Conservation (phyloP, 345 rosid genomes). For the Murraya koenigii region DNA sequence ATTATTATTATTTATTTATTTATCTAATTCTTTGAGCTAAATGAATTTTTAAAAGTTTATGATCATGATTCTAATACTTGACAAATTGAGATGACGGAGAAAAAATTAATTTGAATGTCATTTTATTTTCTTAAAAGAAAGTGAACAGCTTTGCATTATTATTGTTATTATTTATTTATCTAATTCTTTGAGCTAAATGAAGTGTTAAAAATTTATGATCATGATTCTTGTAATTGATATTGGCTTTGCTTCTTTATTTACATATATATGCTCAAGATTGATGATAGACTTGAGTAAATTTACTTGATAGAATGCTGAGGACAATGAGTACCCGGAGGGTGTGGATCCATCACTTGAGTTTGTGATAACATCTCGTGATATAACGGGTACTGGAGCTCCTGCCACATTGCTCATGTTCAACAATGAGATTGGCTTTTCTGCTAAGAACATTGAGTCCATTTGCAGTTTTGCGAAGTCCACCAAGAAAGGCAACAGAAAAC, state of each 20-base stretch:
- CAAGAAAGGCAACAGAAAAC: conserved; percentile 60
- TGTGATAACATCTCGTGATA: conserved; percentile 62
- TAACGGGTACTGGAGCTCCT: conserved; percentile 64
- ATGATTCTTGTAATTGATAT: background rate
- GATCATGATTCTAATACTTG: too few relatives aligned
- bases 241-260: background rate
- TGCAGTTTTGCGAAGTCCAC: conserved; percentile 69
- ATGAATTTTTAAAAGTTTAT: too few relatives aligned
- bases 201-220: background rate
- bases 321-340: conserved; percentile 57
- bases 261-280: background rate
- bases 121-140: too few relatives aligned
- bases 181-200: too few relatives aligned
- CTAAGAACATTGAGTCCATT: conserved; percentile 58
- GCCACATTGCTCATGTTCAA: conserved; percentile 66
- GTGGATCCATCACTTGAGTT: conserved; percentile 75
- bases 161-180: background rate
- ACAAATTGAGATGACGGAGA: too few relatives aligned
- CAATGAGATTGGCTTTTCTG: conserved; percentile 64
- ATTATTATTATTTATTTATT: too few relatives aligned
- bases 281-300: background rate
- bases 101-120: too few relatives aligned
- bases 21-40: too few relatives aligned
- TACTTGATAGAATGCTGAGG: conserved; percentile 60
- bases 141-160: too few relatives aligned